Evolutionary conservation across 352 stramenopile species (phyloP).

Genomic region (Phytophthora palmivora): DNA sequence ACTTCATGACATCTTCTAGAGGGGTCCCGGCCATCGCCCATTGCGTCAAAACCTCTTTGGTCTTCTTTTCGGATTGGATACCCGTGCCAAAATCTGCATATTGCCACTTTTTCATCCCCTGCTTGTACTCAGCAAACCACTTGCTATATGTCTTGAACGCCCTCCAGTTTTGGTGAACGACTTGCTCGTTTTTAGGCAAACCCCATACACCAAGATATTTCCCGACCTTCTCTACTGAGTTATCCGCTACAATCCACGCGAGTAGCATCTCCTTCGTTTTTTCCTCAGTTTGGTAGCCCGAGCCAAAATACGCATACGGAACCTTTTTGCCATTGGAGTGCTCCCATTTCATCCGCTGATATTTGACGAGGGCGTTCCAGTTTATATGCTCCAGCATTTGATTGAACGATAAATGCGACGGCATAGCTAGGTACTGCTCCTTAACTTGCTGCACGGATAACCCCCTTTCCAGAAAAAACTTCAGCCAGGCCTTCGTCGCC

Average conservation of each 20-base stretch:
- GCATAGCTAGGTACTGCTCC: background rate
- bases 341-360: conserved; percentile 4
- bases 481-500: conserved; percentile 2
- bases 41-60: background rate
- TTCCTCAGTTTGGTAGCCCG: background rate
- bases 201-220: background rate
- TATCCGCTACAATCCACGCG: background rate
- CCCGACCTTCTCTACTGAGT: background rate
- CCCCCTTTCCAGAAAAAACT: background rate
- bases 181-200: background rate
- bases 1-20: background rate
- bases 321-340: background rate
- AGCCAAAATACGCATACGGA: conserved; percentile 1
- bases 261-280: conserved; percentile 1
- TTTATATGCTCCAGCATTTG: background rate
- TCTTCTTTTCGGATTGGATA: background rate
- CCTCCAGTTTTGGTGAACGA: conserved; percentile 8
- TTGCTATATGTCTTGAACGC: conserved; percentile 9
- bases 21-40: background rate
- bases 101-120: background rate
- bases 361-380: conserved; percentile 8
- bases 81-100: background rate
- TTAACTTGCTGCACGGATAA: background rate
- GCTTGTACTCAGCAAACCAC: background rate
- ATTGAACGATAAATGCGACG: background rate